Base-by-base conservation (phyloP, 192 early-diverging fungal genomes). In the Podila minutissima region DNA sequence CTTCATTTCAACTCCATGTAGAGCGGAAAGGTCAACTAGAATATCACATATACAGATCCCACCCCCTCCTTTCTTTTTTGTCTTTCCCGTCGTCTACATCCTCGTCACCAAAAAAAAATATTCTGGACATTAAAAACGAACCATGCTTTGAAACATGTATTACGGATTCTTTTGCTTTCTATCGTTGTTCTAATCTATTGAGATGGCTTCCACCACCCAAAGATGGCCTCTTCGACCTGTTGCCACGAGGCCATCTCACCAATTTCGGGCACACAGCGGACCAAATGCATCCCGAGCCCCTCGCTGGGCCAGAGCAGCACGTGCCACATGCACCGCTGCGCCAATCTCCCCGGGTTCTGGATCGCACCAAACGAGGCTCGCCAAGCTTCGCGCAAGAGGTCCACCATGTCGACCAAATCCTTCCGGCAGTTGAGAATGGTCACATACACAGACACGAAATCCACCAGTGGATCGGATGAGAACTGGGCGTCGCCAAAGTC, bases 291-390 rank as follows among this genome's bases (percentile, higher is more conserved):
- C 7, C 61, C 61, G 33, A 77, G 28, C 4, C 83, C 83, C 37
- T 75, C 83, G 66, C 69, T 73, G 32, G 73, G 73, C 83, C 83
- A 84, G 41, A 84, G 51, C 38, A 84, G 62, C 12, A 74, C 72
- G 51, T 84, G 78, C 83, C 83, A 84, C 73, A 84, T 72, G 19
- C 69, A 72, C n/a, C 74, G 51, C 58, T 20, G 66, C 13, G 66
- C 66, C 62, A 66, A 38, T 3, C 17, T 20, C 19, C 32, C 33
- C 4, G n/a, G 13, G n/a, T 69, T 1, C 15, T 33, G 41, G 57
- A 59, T 51, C 22, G n/a, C 46, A 63, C 26, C 64, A 66, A 66
- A 51, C 4, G 53, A 24, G 53, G 37, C 13, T 22, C 28, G 72
- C 73, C 78, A 84, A 6, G 59, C 69, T 10, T 65, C 59, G 12